Evolutionary conservation across 2,329 filamentous ascomycete genomes (phyloP), one percentile per base, ranked within the genome.

Genomic region (Colletotrichum spaethianum): DNA sequence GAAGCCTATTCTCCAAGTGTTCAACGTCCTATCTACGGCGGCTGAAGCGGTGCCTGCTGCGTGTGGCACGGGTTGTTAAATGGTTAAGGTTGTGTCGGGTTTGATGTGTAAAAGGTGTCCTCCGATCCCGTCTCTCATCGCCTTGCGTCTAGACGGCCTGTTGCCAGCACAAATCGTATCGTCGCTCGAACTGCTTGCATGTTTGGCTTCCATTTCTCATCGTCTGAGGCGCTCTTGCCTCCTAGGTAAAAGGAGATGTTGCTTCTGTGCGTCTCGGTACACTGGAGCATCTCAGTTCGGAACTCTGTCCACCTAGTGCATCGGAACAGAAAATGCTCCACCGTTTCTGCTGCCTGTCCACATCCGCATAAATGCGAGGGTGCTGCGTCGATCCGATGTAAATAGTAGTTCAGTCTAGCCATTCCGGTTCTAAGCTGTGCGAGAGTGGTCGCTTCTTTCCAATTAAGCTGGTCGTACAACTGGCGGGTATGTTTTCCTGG

Each of bases 321-420:
- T 6, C 20, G 4, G 42, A 44, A 44, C 18, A 44, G 42, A n/a
- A 44, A 44, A 44, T 44, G 14, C 8, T n/a, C 2, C 72, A 76
- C 75, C 42, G 73, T 79, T 64, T 79, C 76, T 78, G 67, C 75
- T 33, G 61, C 73, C 62, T 70, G 61, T 33, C 71, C 71, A 44
- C 65, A 73, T 26, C 59, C 65, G 53, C 62, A 75, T 61, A 71
- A 52, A 36, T 63, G 53, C 50, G 46, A 67, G 44, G 46, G 28
- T 48, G 28, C 44, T 18, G 53, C 73, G 56, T 55, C 61, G 31
- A 73, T 73, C 38, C 63, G 56, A 52, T 61, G 55, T 16, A 75
- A 68, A 53, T 48, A 75, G 16, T 57, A 66, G 38, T 76, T 76
- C 18, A 76, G 63, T 62, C 74, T 71, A 2, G 57, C 61, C 56